These are phyloP conservation scores for Podila epigama DNA, from an alignment of 192 early-diverging fungal species.

Conservation along the genomic window DNA sequence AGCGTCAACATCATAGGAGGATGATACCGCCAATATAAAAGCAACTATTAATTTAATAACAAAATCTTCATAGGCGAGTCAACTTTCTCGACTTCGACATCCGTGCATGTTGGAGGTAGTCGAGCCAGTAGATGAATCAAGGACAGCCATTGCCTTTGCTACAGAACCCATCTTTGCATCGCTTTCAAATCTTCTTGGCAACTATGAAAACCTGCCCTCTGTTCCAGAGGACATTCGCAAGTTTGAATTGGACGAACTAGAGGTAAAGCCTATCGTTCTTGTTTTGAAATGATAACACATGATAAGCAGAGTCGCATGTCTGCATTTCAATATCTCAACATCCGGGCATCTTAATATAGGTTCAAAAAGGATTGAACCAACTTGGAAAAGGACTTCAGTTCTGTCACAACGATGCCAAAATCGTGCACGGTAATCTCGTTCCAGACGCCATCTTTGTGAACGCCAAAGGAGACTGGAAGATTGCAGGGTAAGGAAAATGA, in stretches of 20 bases:
- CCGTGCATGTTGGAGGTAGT: constrained; percentile 79
- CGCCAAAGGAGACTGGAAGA: constrained; percentile 83
- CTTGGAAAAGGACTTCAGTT: constrained; percentile 79
- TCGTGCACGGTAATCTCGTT: constrained; percentile 77
- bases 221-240: constrained; percentile 54
- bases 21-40: no score
- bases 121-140: constrained; percentile 75
- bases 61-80: constrained; percentile 51
- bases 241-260: constrained; percentile 80
- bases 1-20: no score
- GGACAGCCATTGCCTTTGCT: constrained; percentile 73
- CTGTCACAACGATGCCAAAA: constrained; percentile 72
- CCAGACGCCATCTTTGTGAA: constrained; percentile 81
- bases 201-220: constrained; percentile 55
- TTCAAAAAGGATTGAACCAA: constrained; percentile 82
- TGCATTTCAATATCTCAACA: background rate
- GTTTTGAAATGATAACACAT: background rate
- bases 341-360: constrained; percentile 37
- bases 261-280: constrained; percentile 46
- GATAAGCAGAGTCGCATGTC: background rate
- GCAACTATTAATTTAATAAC: background rate
- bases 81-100: constrained; percentile 78
- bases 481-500: constrained; percentile 66
- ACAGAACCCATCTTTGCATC: constrained; percentile 75
- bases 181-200: constrained; percentile 68